Conservation (phyloP, 2,329 filamentous ascomycete species). For the Metarhizium album region DNA sequence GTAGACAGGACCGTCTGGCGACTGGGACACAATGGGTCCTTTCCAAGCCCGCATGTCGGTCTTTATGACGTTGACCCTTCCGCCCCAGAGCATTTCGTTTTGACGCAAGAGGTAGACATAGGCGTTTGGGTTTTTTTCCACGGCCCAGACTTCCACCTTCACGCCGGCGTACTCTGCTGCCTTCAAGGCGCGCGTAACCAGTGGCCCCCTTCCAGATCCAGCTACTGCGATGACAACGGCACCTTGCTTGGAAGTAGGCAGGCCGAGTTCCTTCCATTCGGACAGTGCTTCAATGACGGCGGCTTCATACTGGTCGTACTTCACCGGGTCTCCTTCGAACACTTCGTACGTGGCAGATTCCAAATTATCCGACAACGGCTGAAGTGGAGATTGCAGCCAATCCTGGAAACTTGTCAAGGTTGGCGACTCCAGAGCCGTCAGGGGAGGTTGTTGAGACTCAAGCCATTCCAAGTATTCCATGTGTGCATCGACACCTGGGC, state of each 20-base stretch:
- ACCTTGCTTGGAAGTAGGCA: slow-evolving; percentile 59
- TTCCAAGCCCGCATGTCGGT: slow-evolving; percentile 97
- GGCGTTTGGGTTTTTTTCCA: slow-evolving; percentile 98
- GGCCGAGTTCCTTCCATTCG: slow-evolving; percentile 65
- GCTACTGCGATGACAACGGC: slow-evolving; percentile 82
- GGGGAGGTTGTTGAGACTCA: slow-evolving; percentile 66
- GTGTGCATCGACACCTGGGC: slow-evolving; percentile 31
- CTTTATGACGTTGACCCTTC: slow-evolving; percentile 76
- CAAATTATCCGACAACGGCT: slow-evolving; percentile 90
- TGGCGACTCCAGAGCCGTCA: slow-evolving; percentile 37
- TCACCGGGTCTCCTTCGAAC: slow-evolving; percentile 96
- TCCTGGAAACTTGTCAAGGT: slow-evolving; percentile 63
- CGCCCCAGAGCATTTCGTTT: slow-evolving; percentile 72
- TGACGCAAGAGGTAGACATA: slow-evolving; percentile 86
- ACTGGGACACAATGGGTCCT: slow-evolving; percentile 51
- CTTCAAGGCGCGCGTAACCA: slow-evolving; percentile 76
- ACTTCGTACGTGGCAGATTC: slow-evolving; percentile 98
- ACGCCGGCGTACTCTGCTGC: slow-evolving; percentile 70
- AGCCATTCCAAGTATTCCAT: slow-evolving; percentile 76
- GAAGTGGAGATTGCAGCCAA: slow-evolving; percentile 88
- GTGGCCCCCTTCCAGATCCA: slow-evolving; percentile 81
- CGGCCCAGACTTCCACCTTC: slow-evolving; percentile 74
- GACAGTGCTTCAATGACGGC: slow-evolving; percentile 71
- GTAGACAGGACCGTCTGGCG: slow-evolving; percentile 34
- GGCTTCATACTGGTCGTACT: slow-evolving; percentile 90